Conservation (phyloP, 768 basidiomycete species). For the Hygrocybe coccinea region DNA sequence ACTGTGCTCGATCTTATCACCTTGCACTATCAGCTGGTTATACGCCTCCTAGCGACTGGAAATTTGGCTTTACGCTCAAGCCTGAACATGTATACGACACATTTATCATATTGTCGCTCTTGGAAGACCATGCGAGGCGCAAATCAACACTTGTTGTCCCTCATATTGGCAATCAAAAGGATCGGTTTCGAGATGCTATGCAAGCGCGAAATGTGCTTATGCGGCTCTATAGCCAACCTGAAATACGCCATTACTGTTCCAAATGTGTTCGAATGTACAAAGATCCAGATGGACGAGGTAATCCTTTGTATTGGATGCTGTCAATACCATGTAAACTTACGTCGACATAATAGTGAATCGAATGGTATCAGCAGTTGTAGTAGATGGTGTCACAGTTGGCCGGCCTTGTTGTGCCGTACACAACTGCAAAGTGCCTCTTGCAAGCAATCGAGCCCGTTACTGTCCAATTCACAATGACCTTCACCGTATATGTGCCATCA, state of each 20-base stretch:
- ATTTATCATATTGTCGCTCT: no score
- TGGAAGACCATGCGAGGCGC: no score
- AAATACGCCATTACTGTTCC: slow-evolving; percentile 29
- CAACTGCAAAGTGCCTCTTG: slow-evolving; percentile 23
- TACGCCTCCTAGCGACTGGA: slow-evolving; percentile 13
- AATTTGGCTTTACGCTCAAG: slow-evolving; percentile 16
- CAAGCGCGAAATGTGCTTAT: slow-evolving; percentile 19
- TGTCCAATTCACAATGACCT: slow-evolving; percentile 17
- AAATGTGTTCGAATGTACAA: slow-evolving; percentile 20
- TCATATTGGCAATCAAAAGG: slow-evolving; percentile 13
- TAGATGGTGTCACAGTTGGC: slow-evolving; percentile 29
- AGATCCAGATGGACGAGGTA: slow-evolving; percentile 12
- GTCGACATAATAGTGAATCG: not conserved
- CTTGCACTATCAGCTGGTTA: slow-evolving; percentile 4
- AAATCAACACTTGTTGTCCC: slow-evolving; percentile 14
- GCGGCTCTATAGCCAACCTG: slow-evolving; percentile 25
- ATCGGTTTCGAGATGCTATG: slow-evolving; percentile 8
- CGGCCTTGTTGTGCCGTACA: slow-evolving; percentile 28
- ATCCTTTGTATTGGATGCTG: not conserved
- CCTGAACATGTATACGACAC: no score
- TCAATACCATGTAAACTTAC: not conserved
- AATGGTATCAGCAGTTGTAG: no score
- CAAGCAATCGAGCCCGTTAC: slow-evolving; percentile 6
- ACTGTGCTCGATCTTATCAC: slow-evolving; percentile 31
- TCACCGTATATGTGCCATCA: slow-evolving; percentile 12